phyloP scores from a whole-genome alignment of 1,284 basidiomycete genomes.

The Cutaneotrichosporon sp. region DNA sequence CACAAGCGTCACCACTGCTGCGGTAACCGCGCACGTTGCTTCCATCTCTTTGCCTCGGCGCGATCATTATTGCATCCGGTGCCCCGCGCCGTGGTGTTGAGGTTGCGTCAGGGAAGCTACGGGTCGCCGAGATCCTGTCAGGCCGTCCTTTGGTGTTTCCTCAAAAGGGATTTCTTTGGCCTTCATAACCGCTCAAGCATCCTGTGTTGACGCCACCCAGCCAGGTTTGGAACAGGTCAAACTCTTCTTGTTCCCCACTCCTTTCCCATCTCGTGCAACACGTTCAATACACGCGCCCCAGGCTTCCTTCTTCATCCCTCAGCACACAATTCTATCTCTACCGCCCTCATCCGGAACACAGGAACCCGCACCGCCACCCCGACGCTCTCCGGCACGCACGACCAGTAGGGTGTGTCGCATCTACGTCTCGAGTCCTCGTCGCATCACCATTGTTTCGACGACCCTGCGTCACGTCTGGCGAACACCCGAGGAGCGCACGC shows the following conservation, averaged over 20 bases:
- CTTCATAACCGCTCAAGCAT: background rate
- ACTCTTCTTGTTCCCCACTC: background rate
- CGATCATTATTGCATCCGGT: background rate
- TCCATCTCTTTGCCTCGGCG: background rate
- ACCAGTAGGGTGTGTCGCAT: background rate
- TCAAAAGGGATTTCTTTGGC: background rate
- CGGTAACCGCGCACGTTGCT: background rate
- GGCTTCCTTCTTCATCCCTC: background rate
- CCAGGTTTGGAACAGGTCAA: background rate
- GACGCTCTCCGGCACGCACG: background rate
- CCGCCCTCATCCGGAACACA: background rate
- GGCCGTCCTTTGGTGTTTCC: background rate
- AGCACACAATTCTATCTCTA: background rate
- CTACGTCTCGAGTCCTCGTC: background rate
- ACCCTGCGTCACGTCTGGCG: slow-evolving; percentile 2
- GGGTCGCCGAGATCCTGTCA: background rate
- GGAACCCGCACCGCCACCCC: background rate
- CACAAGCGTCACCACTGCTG: background rate
- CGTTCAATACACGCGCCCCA: background rate
- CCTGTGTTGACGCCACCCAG: slow-evolving; percentile 8
- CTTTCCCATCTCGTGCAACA: background rate
- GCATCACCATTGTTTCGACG: background rate
- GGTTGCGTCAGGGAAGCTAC: background rate
- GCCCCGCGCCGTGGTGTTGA: background rate
- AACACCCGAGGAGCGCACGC: background rate